Conservation (phyloP, 169 alveolate genomes). For the Condylostoma magnum region DNA sequence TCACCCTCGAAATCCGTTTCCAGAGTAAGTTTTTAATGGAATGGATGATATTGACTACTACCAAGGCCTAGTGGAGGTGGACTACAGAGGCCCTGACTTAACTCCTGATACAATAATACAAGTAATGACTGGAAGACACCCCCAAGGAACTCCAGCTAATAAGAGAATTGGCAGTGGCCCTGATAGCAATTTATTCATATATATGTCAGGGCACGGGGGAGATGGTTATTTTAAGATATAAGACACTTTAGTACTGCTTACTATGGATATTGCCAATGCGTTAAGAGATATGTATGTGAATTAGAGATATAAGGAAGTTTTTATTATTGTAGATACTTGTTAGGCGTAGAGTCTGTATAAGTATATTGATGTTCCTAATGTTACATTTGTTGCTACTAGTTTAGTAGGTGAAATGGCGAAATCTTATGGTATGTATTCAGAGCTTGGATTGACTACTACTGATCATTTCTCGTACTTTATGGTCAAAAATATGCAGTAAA, state of each 20-base stretch:
- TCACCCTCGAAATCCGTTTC: constrained; percentile 75
- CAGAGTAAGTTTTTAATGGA: constrained; percentile 75
- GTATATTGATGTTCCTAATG: constrained; percentile 58
- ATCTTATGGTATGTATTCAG: constrained; percentile 36
- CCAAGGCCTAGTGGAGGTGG: constrained; percentile 58
- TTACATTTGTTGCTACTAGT: constrained; percentile 44
- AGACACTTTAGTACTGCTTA: constrained; percentile 72
- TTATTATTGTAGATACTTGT: constrained; percentile 80
- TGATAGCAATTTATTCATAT: constrained; percentile 63
- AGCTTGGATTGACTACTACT: constrained; percentile 40
- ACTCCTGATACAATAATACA: constrained; percentile 58
- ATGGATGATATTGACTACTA: constrained; percentile 39
- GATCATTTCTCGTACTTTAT: constrained; percentile 48
- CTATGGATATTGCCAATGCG: constrained; percentile 69
- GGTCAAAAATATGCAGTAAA: too few relatives aligned
- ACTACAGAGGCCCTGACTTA: constrained; percentile 66
- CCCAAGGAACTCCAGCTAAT: constrained; percentile 43
- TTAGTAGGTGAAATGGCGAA: constrained; percentile 42
- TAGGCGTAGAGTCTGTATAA: constrained; percentile 74
- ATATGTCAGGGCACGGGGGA: constrained; percentile 82
- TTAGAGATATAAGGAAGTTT: constrained; percentile 59
- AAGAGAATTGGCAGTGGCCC: constrained; percentile 63
- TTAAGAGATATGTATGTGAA: constrained; percentile 66
- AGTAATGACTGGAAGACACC: constrained; percentile 66
- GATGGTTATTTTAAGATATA: constrained; percentile 76